Conservation (phyloP, 73 alveolate genomes). For the Tetrahymena elliotti region DNA sequence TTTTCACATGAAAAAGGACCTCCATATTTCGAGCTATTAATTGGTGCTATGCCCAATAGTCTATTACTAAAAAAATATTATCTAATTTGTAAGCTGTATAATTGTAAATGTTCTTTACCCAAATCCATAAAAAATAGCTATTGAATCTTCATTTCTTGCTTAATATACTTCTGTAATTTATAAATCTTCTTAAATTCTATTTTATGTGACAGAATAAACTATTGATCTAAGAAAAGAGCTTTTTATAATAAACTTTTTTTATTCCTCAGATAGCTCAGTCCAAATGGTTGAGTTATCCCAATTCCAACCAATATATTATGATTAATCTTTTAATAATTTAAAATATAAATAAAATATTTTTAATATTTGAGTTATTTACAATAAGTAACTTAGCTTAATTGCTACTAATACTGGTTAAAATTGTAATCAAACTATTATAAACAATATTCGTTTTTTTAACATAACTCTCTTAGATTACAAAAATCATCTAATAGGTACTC, state of each 20-base stretch:
- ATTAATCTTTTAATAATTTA: background rate
- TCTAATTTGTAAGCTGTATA: background rate
- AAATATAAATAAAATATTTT: background rate
- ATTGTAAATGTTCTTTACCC: background rate
- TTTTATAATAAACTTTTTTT: background rate
- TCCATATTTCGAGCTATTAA: background rate
- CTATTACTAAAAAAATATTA: background rate
- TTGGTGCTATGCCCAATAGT: background rate
- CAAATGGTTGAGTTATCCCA: background rate
- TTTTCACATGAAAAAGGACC: background rate
- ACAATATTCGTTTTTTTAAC: background rate
- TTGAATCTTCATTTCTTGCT: background rate
- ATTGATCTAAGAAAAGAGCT: background rate
- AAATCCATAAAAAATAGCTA: background rate
- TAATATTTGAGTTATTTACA: background rate
- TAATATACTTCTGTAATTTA: background rate
- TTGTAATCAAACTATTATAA: background rate
- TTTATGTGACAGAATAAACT: background rate
- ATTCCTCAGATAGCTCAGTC: background rate
- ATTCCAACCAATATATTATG: background rate
- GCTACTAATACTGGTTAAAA: background rate
- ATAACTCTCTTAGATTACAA: background rate
- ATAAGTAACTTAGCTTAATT: background rate
- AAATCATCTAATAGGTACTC: background rate
- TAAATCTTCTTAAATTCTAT: background rate